These are phyloP conservation scores for Colletotrichum ledebouriae DNA, from an alignment of 2,329 filamentous ascomycete species.

Conservation along the genomic window DNA sequence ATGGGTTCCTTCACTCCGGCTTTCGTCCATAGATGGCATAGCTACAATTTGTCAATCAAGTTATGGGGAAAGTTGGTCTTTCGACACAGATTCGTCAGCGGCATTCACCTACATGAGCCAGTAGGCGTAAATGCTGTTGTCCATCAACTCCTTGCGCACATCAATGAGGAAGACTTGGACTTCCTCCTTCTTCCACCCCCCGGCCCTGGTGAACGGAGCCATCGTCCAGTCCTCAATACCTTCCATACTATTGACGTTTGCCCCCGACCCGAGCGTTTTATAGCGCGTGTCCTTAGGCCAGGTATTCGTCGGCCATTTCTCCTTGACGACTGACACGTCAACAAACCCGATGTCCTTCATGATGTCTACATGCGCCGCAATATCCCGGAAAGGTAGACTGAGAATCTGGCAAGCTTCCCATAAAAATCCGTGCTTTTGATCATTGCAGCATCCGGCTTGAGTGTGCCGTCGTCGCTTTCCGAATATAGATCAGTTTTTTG, in stretches of 20 bases:
- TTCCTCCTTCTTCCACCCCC: constrained; percentile 47
- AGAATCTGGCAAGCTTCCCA: constrained; percentile 49
- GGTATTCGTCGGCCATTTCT: constrained; percentile 63
- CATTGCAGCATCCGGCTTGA: constrained; percentile 45
- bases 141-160: constrained; percentile 51
- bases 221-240: constrained; percentile 54
- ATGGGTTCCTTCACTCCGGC: not conserved
- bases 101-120: constrained; percentile 52
- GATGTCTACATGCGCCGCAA: constrained; percentile 50
- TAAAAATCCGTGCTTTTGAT: constrained; percentile 51
- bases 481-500: constrained; percentile 57
- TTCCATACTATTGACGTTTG: constrained; percentile 49
- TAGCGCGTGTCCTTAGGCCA: constrained; percentile 65
- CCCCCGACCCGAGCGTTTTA: constrained; percentile 62
- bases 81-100: not conserved
- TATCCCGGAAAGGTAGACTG: constrained; percentile 49
- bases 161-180: constrained; percentile 52
- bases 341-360: constrained; percentile 67
- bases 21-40: constrained; percentile 15
- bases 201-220: constrained; percentile 50
- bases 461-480: constrained; percentile 57
- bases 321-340: constrained; percentile 62
- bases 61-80: not conserved
- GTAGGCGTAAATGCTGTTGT: constrained; percentile 52
- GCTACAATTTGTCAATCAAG: not conserved